Evolutionary conservation across 2,329 filamentous ascomycete genomes (phyloP).

Genomic region (Chaetomium globosum): DNA sequence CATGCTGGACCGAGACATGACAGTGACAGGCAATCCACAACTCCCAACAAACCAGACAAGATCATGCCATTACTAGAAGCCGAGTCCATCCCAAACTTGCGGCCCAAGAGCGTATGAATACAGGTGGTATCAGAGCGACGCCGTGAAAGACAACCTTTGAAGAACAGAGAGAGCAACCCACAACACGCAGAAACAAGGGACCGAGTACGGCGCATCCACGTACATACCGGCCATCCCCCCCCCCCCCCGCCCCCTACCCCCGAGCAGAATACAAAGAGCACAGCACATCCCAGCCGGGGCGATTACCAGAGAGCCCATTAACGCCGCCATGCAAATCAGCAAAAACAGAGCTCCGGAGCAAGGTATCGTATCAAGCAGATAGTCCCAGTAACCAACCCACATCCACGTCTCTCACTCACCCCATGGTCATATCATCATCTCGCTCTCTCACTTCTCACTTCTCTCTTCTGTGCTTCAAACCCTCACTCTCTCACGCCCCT

Average conservation of each 20-base stretch:
- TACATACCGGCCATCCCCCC: neutral
- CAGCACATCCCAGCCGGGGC: neutral
- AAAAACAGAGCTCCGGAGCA: slow-evolving; percentile 4
- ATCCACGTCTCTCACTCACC: neutral
- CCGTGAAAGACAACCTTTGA: slow-evolving; percentile 8
- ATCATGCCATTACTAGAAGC: neutral
- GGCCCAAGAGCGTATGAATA: slow-evolving; percentile 16
- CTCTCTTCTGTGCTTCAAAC: neutral
- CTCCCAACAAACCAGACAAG: neutral
- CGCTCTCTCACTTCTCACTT: neutral
- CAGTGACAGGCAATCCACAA: neutral
- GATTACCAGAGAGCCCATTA: slow-evolving; percentile 1
- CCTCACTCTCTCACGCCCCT: neutral
- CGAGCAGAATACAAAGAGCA: neutral
- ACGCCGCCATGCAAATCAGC: slow-evolving; percentile 21
- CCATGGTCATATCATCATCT: neutral
- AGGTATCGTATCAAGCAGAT: slow-evolving; percentile 12
- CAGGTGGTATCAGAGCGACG: slow-evolving; percentile 27
- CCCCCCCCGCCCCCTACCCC: neutral
- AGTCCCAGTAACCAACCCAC: neutral
- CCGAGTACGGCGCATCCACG: neutral
- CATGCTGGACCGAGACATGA: neutral
- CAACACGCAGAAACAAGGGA: neutral
- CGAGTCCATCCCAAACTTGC: neutral
- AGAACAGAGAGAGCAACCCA: neutral